phyloP scores from a whole-genome alignment of 495 filamentous ascomycete genomes.

The Collariella sp. region DNA sequence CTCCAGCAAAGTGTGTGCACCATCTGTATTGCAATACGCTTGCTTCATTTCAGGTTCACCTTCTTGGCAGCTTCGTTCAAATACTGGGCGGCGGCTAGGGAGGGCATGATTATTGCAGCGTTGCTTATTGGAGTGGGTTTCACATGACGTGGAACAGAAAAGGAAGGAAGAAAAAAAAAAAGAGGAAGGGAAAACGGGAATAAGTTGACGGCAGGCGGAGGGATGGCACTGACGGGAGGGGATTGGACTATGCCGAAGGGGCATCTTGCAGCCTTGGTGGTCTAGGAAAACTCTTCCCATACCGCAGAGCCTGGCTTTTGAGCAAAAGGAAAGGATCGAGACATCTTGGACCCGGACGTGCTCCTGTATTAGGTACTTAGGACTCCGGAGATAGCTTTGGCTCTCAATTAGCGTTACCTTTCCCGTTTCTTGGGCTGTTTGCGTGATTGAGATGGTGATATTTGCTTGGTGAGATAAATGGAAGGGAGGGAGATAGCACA shows the following conservation, averaged over 20 bases:
- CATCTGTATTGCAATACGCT: slow-evolving; percentile 19
- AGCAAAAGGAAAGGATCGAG: slow-evolving; percentile 9
- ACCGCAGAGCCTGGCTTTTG: slow-evolving; percentile 21
- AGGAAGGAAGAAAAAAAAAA: slow-evolving; percentile 9
- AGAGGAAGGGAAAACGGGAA: slow-evolving; percentile 11
- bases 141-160: background rate
- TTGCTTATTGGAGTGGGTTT: slow-evolving; percentile 5
- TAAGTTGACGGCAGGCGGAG: slow-evolving; percentile 8
- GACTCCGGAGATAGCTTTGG: slow-evolving; percentile 12
- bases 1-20: slow-evolving; percentile 15
- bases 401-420: slow-evolving; percentile 8
- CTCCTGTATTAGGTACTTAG: slow-evolving; percentile 13
- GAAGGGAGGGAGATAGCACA: too few relatives aligned
- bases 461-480: too few relatives aligned
- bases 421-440: background rate
- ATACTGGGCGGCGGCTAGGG: slow-evolving; percentile 9
- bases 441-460: background rate
- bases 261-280: slow-evolving; percentile 23
- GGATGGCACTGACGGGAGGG: slow-evolving; percentile 11
- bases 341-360: slow-evolving; percentile 2
- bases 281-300: slow-evolving; percentile 31
- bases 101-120: background rate
- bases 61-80: slow-evolving; percentile 8
- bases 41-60: slow-evolving; percentile 17
- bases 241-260: slow-evolving; percentile 28